Evolutionary conservation across 2,329 filamentous ascomycete species (phyloP), one percentile per base, ranked within the genome.

Genomic region (Xylaria sp.): DNA sequence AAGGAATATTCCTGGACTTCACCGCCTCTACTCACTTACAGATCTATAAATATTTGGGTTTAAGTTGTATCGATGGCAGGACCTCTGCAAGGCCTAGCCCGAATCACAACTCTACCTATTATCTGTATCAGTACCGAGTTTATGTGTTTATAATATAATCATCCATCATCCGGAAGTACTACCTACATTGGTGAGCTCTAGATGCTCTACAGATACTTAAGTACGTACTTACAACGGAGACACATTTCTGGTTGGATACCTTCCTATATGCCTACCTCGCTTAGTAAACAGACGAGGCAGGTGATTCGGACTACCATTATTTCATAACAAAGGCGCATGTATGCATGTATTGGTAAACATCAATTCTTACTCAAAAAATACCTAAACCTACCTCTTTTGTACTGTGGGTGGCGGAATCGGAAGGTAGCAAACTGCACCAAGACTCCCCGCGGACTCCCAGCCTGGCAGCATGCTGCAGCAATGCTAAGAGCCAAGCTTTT

Each of bases 351-450:
- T 37, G 34, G 41, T 18, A n/a, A 13, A 46, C 6, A 10, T 37
- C 10, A 37, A 9, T 37, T 37, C 34, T 37, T 37, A 37, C 34
- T 10, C 34, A 37, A 37, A 6, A 37, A 37, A 37, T 37, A 37
- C 5, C 34, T 37, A 37, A 37, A 37, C 28, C 28, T 28, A 28
- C 28, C 28, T 28, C 28, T 28, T 28, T 6, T 28, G 28, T 37
- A 37, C 7, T 37, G 34, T 9, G 13, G 46, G n/a, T 12, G 44
- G n/a, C 44, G 20, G 39, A 55, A 55, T 46, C 15, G 50, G 60
- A 63, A 63, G 60, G 51, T 63, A 41, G 61, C 23, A 55, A 55
- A 34, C 25, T 46, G 39, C 37, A 25, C 23, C 23, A 23, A 46
- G 50, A n/a, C 41, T 37, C 25, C 50, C 28, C 50, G 10, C n/a